Base-by-base conservation (phyloP, 2,329 filamentous ascomycete genomes). In the Aureobasidium subglaciale region DNA sequence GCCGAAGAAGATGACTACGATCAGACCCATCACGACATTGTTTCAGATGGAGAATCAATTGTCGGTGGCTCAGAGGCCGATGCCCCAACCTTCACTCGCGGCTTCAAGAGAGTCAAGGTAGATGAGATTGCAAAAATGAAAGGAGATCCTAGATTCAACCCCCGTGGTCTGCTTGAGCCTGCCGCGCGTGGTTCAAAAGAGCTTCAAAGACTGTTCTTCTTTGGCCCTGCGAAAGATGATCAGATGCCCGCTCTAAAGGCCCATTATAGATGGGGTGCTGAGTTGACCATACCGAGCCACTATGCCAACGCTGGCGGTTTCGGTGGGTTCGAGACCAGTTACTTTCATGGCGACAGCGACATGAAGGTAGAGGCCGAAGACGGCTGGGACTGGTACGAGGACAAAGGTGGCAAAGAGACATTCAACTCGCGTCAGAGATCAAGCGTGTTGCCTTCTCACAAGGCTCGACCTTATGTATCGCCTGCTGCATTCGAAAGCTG, bases 361-460 rank as follows among this genome's bases (percentile, higher is more conserved):
- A 59, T 74, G 35, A 64, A 71, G 50, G 69, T 65, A 35, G 79
- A 83, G 60, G 67, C 70, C n/a, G 72, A 69, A 1, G 60, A 64
- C 7, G 71, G 72, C 16, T 80, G 77, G 75, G 69, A 74, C 43
- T 84, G 81, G 81, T 83, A 80, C 61, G 70, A 73, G 50, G 63
- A 71, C 9, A 59, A 67, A 22, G 68, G 69, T 20, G 71, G 75
- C 24, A 70, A 70, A 38, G 63, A 68, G 11, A 59, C 49, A 2
- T 80, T 82, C 56, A 61, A 63, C 6, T 63, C 64, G 46, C 68
- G 65, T 15, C 80, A 83, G 59, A 63, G 61, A 4, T 61, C 68
- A 4, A 64, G 60, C 22, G 55, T 37, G 2, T 59, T 82, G 7
- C 64, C 60, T 9, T 63, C 66, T 30, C 63, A 69, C 10, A 67